Base-by-base conservation (phyloP, 768 basidiomycete genomes). In the Amanita thiersii region DNA sequence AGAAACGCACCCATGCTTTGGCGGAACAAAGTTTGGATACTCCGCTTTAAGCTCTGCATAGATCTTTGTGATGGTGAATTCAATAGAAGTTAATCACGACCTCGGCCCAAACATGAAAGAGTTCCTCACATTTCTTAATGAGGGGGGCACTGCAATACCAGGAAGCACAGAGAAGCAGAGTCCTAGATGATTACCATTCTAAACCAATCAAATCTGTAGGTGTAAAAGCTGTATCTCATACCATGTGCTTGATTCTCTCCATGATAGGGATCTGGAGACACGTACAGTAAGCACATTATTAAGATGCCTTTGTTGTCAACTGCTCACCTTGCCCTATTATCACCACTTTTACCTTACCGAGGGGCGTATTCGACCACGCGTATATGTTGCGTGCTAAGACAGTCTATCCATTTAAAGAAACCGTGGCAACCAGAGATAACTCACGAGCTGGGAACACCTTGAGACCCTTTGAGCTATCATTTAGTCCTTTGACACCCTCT, bases 151-250 rank as follows among this genome's bases (percentile, higher is more conserved):
- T 17, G 65, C 41, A 18, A 92, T 70, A 9, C 88, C 89, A 25
- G 67, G 68, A 8, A 80, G 81, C n/a, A 97, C 93, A 10, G 89
- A 92, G 63, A 97, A 97, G 63, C 84, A 78, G 39, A 88, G 67
- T 45, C 90, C 87, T 90, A 54, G 26, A 43, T 37, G 36, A 46
- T 46, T 41, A 40, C 41, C 28, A 46, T 28, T 43, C 56, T 25
- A 51, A 43, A 35, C 24, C 9, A 28, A 33, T 21, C 39, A 36
- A 21, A 40, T 19, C 24, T 28, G 46, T 24, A 21, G 31, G 11
- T 29, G 34, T 20, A 29, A 28, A 11, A 34, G 46, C 50, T n/a
- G n/a, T n/a, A n/a, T n/a, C n/a, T n/a, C 70, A 54, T 49, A 85
- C 86, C 90, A 53, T 93, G 89, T 34, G 90, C 90, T 66, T 92